phyloP scores from a whole-genome alignment of 2,329 filamentous ascomycete genomes.

The Lasiodiplodia citricola region DNA sequence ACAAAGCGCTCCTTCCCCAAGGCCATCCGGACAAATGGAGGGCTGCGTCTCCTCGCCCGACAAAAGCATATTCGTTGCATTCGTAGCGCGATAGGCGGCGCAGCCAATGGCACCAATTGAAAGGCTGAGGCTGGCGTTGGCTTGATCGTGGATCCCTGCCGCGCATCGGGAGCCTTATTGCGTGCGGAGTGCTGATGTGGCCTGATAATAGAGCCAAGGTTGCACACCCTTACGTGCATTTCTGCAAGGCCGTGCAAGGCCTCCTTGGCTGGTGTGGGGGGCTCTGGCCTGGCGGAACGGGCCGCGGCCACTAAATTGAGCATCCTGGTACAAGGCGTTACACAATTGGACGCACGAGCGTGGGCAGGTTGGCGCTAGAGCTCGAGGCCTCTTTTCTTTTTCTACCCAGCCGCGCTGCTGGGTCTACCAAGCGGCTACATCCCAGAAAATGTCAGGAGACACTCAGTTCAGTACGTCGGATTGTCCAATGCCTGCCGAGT shows the following conservation, averaged over 20 bases:
- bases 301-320: constrained; percentile 16
- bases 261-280: constrained; percentile 4
- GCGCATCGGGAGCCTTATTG: constrained; percentile 17
- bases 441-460: constrained; percentile 25
- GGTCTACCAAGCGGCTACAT: constrained; percentile 3
- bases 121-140: neutral
- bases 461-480: constrained; percentile 8
- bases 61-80: constrained; percentile 24
- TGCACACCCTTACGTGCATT: constrained; percentile 24
- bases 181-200: constrained; percentile 16
- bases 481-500: constrained; percentile 10
- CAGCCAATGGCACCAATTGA: neutral
- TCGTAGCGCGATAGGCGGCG: neutral
- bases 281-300: constrained; percentile 1
- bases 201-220: constrained; percentile 16
- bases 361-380: constrained; percentile 12
- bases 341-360: constrained; percentile 18
- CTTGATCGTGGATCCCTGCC: constrained; percentile 5
- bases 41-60: neutral
- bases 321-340: neutral
- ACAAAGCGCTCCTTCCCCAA: neutral
- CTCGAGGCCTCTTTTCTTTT: constrained; percentile 20
- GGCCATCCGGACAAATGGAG: constrained; percentile 13
- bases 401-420: neutral
- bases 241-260: constrained; percentile 23